Evolutionary conservation across 2,329 filamentous ascomycete species (phyloP).

Genomic region (Calonectria naviculata): DNA sequence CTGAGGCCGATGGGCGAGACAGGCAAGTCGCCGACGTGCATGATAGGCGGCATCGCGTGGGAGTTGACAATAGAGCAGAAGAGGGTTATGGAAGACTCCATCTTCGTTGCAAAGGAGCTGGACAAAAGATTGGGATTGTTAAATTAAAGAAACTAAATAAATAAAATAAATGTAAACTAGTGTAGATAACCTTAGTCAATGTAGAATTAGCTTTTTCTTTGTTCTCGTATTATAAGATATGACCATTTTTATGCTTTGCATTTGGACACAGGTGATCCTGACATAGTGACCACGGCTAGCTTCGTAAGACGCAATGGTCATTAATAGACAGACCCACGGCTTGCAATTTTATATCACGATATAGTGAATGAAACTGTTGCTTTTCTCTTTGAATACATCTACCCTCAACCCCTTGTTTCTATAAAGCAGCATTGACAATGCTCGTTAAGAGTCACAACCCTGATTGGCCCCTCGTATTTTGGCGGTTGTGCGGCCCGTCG

Average conservation of each 20-base stretch:
- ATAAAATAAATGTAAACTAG: no score
- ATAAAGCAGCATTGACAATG: background rate
- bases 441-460: background rate
- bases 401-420: background rate
- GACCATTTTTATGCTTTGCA: no score
- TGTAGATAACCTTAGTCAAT: no score
- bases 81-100: no score
- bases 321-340: background rate
- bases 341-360: background rate
- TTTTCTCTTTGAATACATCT: background rate
- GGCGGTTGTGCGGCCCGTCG: no score
- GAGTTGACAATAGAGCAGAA: constrained; percentile 15
- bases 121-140: background rate
- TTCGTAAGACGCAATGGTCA: background rate
- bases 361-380: background rate
- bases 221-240: no score
- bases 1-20: constrained; percentile 47
- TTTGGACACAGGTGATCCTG: no score
- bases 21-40: constrained; percentile 52
- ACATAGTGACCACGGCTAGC: background rate
- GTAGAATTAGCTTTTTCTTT: no score
- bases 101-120: constrained; percentile 17
- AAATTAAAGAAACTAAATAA: no score
- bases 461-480: background rate
- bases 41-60: constrained; percentile 37